Evolutionary conservation across 2,329 filamentous ascomycete species (phyloP).

Genomic region (Herpotrichia juniperi): DNA sequence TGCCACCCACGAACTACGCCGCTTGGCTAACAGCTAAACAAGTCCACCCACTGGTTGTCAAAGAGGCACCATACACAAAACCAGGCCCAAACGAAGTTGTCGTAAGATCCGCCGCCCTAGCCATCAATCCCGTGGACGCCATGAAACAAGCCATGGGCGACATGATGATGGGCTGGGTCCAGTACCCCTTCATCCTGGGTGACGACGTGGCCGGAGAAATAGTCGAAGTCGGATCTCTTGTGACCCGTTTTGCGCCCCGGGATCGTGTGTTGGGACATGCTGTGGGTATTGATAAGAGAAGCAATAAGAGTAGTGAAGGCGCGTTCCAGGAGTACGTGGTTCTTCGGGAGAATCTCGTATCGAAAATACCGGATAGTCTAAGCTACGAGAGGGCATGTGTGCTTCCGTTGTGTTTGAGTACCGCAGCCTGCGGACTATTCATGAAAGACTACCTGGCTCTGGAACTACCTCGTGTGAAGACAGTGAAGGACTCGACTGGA

Average conservation of each 20-base stretch:
- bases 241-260: slow-evolving; percentile 48
- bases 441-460: slow-evolving; percentile 6
- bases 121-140: slow-evolving; percentile 22
- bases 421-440: slow-evolving; percentile 9
- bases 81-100: slow-evolving; percentile 47
- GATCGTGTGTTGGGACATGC: slow-evolving; percentile 52
- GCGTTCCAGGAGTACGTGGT: slow-evolving; percentile 24
- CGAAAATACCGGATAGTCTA: slow-evolving; percentile 31
- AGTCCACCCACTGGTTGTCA: slow-evolving; percentile 35
- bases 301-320: slow-evolving; percentile 21
- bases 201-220: slow-evolving; percentile 57
- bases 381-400: slow-evolving; percentile 12
- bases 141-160: slow-evolving; percentile 10
- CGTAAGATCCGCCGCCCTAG: slow-evolving; percentile 47
- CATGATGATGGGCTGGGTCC: slow-evolving; percentile 6
- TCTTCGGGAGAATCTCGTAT: slow-evolving; percentile 16
- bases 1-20: slow-evolving; percentile 7
- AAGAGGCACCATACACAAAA: slow-evolving; percentile 41
- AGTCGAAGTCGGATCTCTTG: slow-evolving; percentile 46
- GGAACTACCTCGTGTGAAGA: background rate
- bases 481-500: background rate
- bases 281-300: slow-evolving; percentile 6
- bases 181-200: slow-evolving; percentile 14
- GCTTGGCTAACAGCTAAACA: slow-evolving; percentile 5
- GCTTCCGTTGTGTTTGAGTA: slow-evolving; percentile 9